Evolutionary conservation across 2,329 filamentous ascomycete genomes (phyloP).

Genomic region (Tolypocladium tundrense): DNA sequence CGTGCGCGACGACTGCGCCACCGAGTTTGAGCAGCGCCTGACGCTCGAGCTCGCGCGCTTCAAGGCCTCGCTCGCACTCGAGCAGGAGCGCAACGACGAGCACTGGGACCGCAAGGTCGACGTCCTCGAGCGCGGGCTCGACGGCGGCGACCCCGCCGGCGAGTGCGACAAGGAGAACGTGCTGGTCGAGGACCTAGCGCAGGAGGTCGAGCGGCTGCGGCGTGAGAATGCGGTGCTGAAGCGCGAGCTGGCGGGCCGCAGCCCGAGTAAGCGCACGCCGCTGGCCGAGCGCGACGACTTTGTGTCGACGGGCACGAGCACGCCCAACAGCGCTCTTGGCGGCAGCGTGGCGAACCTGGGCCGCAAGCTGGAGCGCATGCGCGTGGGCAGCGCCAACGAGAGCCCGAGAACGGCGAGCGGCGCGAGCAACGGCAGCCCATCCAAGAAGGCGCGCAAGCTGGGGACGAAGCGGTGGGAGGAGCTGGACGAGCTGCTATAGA

Average conservation of each 20-base stretch:
- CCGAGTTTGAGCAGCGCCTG: conserved; percentile 73
- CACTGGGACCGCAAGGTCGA: conserved; percentile 83
- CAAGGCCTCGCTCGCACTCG: conserved; percentile 67
- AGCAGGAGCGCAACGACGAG: conserved; percentile 70
- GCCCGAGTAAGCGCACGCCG: conserved; percentile 50
- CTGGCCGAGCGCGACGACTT: conserved; percentile 44
- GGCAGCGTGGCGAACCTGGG: conserved; percentile 28
- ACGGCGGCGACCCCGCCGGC: conserved; percentile 30
- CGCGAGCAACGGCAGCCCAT: conserved; percentile 29
- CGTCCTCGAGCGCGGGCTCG: conserved; percentile 41
- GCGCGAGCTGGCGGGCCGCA: conserved; percentile 53
- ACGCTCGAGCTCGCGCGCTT: conserved; percentile 69
- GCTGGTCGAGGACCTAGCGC: conserved; percentile 52
- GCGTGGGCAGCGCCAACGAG: conserved; percentile 29
- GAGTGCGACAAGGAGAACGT: conserved; percentile 55
- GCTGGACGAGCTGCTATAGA: conserved; percentile 16
- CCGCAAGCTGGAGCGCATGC: conserved; percentile 39
- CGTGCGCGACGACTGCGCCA: conserved; percentile 79
- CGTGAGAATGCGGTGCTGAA: conserved; percentile 55
- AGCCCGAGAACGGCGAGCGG: conserved; percentile 13
- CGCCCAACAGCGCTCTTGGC: conserved; percentile 4
- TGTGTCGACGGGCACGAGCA: conserved; percentile 5
- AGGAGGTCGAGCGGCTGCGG: conserved; percentile 61
- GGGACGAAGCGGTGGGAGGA: conserved; percentile 38
- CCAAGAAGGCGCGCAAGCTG: conserved; percentile 42